Evolutionary conservation across 108 stramenopile genomes (phyloP), one percentile per base, ranked within the genome.

Genomic region (Cyclostephanos tholiformis): DNA sequence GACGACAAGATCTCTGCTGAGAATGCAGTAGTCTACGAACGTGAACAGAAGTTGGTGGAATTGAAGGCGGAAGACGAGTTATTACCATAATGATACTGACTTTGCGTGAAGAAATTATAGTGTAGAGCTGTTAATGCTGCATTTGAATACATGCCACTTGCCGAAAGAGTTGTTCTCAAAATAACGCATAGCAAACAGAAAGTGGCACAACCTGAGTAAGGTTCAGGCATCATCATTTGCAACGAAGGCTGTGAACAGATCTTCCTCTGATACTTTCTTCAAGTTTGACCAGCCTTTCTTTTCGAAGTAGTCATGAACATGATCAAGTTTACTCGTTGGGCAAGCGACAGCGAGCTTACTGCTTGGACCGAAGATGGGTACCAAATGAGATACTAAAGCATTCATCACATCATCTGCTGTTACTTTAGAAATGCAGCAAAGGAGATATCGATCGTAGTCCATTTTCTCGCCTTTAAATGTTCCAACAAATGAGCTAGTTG

Each of bases 271-370:
- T 38, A 80, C 74, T 57, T 76, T 80, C 43, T 75, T 80, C 56
- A 80, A 48, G 27, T 71, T 80, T 38, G 74, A 71, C 79, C 79
- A 80, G 20, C 79, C 79, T 56, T 74, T 67, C 1, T 46, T 67
- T 22, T 35, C 41, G 35, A 80, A 80, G 36, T 76, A 76, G 23
- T 80, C 79, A 66, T 76, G 69, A 32, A 80, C 35, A 12, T 59
- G 51, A 64, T 80, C 79, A 36, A 80, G 74, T 62, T 80, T 80
- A 58, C 69, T 80, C 20, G 74, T 69, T 38, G 79, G 79, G 20
- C 79, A 80, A 35, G 79, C 38, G 35, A 80, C 51, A 26, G 63
- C 69, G 19, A 80, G 62, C 19, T 65, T 80, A 51, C 79, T 76
- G 17, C 20, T 68, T 9, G 79, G 68, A 57, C 79, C 82, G 51